Conservation (phyloP, 2,329 filamentous ascomycete species). For the Ramularia endophylla region DNA sequence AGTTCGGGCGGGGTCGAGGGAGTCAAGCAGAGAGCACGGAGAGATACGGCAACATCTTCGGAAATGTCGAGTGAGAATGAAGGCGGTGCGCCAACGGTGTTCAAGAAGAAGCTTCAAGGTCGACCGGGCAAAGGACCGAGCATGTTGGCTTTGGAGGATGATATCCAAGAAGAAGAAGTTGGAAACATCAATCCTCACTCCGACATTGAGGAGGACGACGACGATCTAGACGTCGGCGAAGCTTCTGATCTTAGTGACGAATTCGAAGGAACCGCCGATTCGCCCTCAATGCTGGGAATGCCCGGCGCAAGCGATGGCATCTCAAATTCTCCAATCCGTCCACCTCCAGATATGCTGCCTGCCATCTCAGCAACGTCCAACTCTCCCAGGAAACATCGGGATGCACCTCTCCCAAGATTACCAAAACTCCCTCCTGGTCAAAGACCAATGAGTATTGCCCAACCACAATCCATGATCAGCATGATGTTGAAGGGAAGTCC, state of each 20-base stretch:
- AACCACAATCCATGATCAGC: slow-evolving; percentile 58
- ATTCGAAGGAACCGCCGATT: slow-evolving; percentile 59
- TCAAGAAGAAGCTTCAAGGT: slow-evolving; percentile 53
- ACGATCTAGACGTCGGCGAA: slow-evolving; percentile 31
- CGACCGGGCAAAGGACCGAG: slow-evolving; percentile 49
- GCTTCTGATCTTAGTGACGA: slow-evolving; percentile 46
- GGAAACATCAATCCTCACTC: slow-evolving; percentile 24
- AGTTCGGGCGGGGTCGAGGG: slow-evolving; percentile 67
- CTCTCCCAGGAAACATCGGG: slow-evolving; percentile 59
- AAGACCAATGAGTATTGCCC: slow-evolving; percentile 63
- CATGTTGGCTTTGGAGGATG: slow-evolving; percentile 18
- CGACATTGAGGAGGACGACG: slow-evolving; percentile 35
- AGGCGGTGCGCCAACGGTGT: slow-evolving; percentile 53
- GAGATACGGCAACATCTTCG: slow-evolving; percentile 75
- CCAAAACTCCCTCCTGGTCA: slow-evolving; percentile 62
- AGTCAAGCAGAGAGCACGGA: slow-evolving; percentile 56
- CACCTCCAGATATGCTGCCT: slow-evolving; percentile 38
- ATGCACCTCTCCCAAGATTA: slow-evolving; percentile 52
- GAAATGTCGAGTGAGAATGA: slow-evolving; percentile 81
- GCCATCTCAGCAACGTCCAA: slow-evolving; percentile 39
- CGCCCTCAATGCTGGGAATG: slow-evolving; percentile 63
- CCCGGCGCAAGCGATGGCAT: slow-evolving; percentile 45
- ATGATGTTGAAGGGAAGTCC: slow-evolving; percentile 58
- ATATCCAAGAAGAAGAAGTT: slow-evolving; percentile 40
- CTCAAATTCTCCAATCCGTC: slow-evolving; percentile 44